phyloP scores from a whole-genome alignment of 2,329 filamentous ascomycete species.

The Tolypocladium endophyticum region DNA sequence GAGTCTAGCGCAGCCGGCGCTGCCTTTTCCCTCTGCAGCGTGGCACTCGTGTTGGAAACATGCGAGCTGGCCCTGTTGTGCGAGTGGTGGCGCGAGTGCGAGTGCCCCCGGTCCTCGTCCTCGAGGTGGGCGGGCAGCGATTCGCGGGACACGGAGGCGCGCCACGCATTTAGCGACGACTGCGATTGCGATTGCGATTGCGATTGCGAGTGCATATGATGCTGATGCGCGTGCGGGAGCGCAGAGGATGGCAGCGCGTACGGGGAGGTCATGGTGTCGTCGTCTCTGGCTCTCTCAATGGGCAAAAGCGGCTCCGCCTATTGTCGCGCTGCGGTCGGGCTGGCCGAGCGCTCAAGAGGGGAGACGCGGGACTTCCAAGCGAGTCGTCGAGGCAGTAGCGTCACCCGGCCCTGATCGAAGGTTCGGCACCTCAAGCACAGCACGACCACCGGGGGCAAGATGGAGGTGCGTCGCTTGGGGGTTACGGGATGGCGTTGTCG shows the following conservation, averaged over 20 bases:
- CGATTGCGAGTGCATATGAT: constrained; percentile 28
- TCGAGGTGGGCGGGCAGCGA: constrained; percentile 20
- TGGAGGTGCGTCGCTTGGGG: not conserved
- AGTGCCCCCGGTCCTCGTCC: constrained; percentile 16
- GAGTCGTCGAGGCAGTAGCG: not conserved
- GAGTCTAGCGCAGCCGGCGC: constrained; percentile 21
- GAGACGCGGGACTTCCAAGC: not conserved
- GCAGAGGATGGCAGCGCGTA: constrained; percentile 43
- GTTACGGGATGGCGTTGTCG: not conserved
- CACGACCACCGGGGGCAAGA: not conserved
- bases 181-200: constrained; percentile 26
- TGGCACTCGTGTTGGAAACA: constrained; percentile 17
- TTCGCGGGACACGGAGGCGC: constrained; percentile 21
- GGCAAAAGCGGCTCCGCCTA: not conserved
- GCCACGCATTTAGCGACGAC: constrained; percentile 28
- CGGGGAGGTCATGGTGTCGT: constrained; percentile 34
- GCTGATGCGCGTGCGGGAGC: constrained; percentile 35
- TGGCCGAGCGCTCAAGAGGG: not conserved
- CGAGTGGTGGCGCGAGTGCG: constrained; percentile 14
- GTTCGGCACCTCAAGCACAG: not conserved
- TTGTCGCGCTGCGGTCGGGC: not conserved
- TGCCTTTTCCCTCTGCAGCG: constrained; percentile 18
- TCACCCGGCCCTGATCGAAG: not conserved
- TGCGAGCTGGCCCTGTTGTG: constrained; percentile 19
- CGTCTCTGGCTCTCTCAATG: not conserved